Evolutionary conservation across 2,329 filamentous ascomycete species (phyloP).

Genomic region (Mycogone perniciosa): DNA sequence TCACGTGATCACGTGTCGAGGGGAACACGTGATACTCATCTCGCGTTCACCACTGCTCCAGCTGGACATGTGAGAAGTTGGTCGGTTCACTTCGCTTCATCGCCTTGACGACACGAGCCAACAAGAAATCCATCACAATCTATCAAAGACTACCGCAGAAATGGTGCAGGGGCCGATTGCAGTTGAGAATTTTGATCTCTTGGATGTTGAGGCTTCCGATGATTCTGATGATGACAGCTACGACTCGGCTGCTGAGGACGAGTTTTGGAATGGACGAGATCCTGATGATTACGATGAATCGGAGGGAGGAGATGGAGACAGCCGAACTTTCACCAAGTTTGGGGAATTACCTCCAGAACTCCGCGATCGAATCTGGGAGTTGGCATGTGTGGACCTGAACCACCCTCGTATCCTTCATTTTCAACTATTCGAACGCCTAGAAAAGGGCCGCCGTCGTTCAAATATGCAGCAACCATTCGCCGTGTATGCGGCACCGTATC

Average conservation of each 20-base stretch:
- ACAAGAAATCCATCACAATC: no score
- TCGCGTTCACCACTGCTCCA: no score
- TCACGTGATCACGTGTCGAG: no score
- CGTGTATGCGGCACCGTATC: slow-evolving; percentile 10
- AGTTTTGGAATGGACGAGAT: slow-evolving; percentile 9
- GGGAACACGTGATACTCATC: no score
- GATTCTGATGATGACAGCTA: slow-evolving; percentile 2
- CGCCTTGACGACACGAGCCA: no score
- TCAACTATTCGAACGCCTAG: background rate
- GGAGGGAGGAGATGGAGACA: background rate
- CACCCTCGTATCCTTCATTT: slow-evolving; percentile 19
- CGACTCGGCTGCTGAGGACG: slow-evolving; percentile 7
- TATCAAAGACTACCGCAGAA: no score
- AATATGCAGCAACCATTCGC: background rate
- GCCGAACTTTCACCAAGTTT: slow-evolving; percentile 21
- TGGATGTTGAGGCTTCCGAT: background rate
- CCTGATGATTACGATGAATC: slow-evolving; percentile 5
- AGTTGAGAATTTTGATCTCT: no score
- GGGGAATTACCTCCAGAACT: slow-evolving; percentile 28
- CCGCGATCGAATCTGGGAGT: slow-evolving; percentile 27
- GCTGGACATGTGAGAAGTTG: no score
- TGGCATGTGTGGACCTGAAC: slow-evolving; percentile 25
- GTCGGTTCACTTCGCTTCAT: no score
- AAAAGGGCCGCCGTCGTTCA: background rate
- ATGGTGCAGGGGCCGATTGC: no score